Base-by-base conservation (phyloP, 169 alveolate genomes). In the Plasmodium relictum region DNA sequence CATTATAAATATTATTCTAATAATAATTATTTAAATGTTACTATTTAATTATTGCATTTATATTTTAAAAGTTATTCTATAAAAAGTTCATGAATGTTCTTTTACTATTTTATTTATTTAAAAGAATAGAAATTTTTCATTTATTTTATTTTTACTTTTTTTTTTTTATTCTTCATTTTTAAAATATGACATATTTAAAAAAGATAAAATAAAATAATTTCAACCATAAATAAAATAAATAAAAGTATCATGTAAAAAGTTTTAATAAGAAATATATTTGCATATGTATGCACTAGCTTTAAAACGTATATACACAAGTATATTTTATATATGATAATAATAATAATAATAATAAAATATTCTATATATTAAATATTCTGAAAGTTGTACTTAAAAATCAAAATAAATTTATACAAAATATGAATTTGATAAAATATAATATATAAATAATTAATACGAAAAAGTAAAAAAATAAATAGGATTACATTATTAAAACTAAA, bases 401-500 rank as follows among this genome's bases (percentile, higher is more conserved):
- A 50, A 50, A 52, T 54, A 52, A 18, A 42, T 20, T 45, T 20
- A 50, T 48, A 3, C 14, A 48, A 20, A 44, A 66, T 41, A 66
- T 41, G 8, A 66, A 66, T 41, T 66, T 16, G 42, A 63, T 63
- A 56, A 39, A 44, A 45, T 16, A 3, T 42, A 9, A 68, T 68
- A 65, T 24, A 61, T 65, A 26, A 3, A 58, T 14, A 58, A n/a
- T n/a, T 58, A 58, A 58, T 9, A 58, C 18, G 18, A 2, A 58
- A 0, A 58, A 1, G 0, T 20, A 58, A n/a, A 58, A n/a, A 58
- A 5, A 58, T 58, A 37, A 50, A 39, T 72, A 61, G 50, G 26
- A 66, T 16, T 80, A 63, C 71, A 80, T 39, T 58, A 80, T 80
- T 80, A 68, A 80, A 80, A 80, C 80, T 80, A 80, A 66, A 80